A percentile compares a stretch with the other conserved stretches of the same genome.
phyloP scores from a whole-genome alignment of 495 filamentous ascomycete species.

The Neurospora tetraspora region DNA sequence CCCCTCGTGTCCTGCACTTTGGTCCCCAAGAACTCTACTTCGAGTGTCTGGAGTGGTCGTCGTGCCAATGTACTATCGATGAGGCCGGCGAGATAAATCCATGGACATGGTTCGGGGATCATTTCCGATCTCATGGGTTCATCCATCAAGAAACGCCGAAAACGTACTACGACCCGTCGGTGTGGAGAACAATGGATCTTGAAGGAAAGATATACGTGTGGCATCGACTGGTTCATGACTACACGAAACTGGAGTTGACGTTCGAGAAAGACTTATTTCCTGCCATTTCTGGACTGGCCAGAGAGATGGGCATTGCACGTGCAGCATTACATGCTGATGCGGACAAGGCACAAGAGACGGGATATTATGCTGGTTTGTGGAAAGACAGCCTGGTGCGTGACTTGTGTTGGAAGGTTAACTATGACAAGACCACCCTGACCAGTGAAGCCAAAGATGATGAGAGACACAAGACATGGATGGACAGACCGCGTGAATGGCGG shows the following conservation, averaged over 20 bases:
- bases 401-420: slow-evolving; percentile 6
- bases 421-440: no score
- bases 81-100: no score
- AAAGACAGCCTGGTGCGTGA: slow-evolving; percentile 1
- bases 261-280: slow-evolving; percentile 12
- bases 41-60: no score
- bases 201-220: no score
- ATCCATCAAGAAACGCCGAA: no score
- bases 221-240: slow-evolving; percentile 11
- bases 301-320: neutral
- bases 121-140: no score
- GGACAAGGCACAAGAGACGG: neutral
- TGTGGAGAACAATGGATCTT: slow-evolving; percentile 2
- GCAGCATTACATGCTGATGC: neutral
- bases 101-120: no score
- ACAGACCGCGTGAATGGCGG: slow-evolving; percentile 4
- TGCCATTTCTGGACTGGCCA: slow-evolving; percentile 9
- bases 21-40: no score
- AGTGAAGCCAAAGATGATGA: no score
- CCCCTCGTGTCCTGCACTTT: no score
- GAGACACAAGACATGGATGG: neutral
- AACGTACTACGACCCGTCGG: neutral
- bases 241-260: slow-evolving; percentile 3
- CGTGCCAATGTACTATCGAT: no score
- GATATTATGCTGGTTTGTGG: slow-evolving; percentile 13